These are phyloP conservation scores for Eleusine indica DNA, from an alignment of 176 grass and related monocot species.

Conservation along the genomic window DNA sequence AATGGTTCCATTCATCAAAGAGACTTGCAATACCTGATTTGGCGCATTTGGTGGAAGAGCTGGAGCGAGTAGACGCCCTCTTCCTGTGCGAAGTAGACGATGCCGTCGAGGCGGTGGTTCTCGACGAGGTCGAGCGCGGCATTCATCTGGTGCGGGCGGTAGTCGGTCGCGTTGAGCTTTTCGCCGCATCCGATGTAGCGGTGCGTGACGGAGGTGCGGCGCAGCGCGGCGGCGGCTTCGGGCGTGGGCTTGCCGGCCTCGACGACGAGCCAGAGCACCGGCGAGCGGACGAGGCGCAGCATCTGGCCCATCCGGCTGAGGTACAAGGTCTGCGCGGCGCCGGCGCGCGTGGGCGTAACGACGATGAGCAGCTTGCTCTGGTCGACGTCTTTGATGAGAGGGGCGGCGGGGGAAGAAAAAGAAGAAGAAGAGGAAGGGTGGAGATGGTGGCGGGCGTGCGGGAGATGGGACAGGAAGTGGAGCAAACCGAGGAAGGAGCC, in stretches of 20 bases:
- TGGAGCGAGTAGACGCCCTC: slow-evolving; percentile 89
- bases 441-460: slow-evolving; percentile 22
- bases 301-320: slow-evolving; percentile 77
- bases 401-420: not conserved
- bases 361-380: slow-evolving; percentile 53
- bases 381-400: not conserved
- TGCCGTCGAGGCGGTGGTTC: slow-evolving; percentile 77
- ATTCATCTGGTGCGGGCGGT: slow-evolving; percentile 76
- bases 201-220: slow-evolving; percentile 72
- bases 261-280: slow-evolving; percentile 81
- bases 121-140: slow-evolving; percentile 81
- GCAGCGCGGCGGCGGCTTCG: slow-evolving; percentile 71
- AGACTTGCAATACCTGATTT: slow-evolving; percentile 59
- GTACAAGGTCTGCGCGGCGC: slow-evolving; percentile 72
- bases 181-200: slow-evolving; percentile 69
- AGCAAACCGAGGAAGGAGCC: slow-evolving; percentile 81
- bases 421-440: not conserved
- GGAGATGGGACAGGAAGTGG: slow-evolving; percentile 64
- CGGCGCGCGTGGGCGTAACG: slow-evolving; percentile 79
- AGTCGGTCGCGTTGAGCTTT: slow-evolving; percentile 20
- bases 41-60: slow-evolving; percentile 75
- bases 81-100: slow-evolving; percentile 95
- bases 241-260: slow-evolving; percentile 61
- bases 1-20: too few species aligned
- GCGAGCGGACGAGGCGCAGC: slow-evolving; percentile 62